Base-by-base conservation (phyloP, 2,329 filamentous ascomycete genomes). In the Aspergillus sp. region DNA sequence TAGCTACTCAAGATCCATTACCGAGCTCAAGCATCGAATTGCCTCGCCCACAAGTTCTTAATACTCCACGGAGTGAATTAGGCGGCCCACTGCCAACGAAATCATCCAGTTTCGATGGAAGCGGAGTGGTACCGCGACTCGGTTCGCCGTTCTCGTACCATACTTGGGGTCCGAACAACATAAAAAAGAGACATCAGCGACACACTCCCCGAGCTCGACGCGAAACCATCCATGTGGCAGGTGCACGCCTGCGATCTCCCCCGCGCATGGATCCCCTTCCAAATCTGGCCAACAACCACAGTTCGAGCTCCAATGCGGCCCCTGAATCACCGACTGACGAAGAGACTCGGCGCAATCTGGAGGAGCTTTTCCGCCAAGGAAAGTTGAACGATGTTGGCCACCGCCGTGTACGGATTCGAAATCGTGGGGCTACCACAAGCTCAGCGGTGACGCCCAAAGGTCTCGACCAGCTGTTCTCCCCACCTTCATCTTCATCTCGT, bases 361-460 rank as follows among this genome's bases (percentile, higher is more conserved):
- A 84, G 57, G 80, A 85, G 25, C 65, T 77, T 39, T 60, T 72
- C 37, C 70, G 69, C 19, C 68, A 72, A 40, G 70, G 73, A 47
- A 74, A 73, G 57, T 58, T 73, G 23, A 70, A 70, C 27, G 80
- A 84, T 58, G 76, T 77, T 9, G 80, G 81, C 53, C 79, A 84
- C 63, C 81, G 82, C 55, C 81, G 84, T 31, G 79, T 86, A 11
- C 82, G 86, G 25, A 80, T 85, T 35, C 81, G 85, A 41, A 85
- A 81, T 64, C 82, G 86, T 44, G 85, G 85, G 55, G 86, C 85
- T 65, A 87, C 84, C 47, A 78, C 84, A 23, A 82, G 84, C 50
- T 82, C 84, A 52, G 45, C 45, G 25, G 80, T 84, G 58, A 78
- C 77, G 60, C 78, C 78, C 27, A 76, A 79, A 52, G 79, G 81